Percentiles rank a stretch among this genome's conserved stretches.
These are phyloP conservation scores for Nakazawaea laoshanensis DNA, from an alignment of 805 yeast species.

Conservation along the genomic window DNA sequence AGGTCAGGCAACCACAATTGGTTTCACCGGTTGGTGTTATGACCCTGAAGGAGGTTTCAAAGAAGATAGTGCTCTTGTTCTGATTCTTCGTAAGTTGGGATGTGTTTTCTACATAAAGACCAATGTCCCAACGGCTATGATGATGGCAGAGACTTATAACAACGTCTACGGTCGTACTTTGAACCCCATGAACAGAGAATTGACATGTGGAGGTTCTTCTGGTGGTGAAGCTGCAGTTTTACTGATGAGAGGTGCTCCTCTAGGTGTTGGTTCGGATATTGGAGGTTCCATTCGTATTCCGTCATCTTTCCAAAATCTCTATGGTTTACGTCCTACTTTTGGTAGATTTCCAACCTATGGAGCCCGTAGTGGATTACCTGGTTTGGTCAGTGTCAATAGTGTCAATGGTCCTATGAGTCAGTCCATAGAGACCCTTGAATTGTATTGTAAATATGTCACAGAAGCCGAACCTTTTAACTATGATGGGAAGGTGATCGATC, in stretches of 20 bases:
- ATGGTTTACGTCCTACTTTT: conserved; percentile 34
- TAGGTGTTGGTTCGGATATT: conserved; percentile 49
- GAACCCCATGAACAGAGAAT: conserved; percentile 33
- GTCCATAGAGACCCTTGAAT: conserved; percentile 28
- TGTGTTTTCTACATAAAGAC: conserved; percentile 51
- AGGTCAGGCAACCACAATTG: conserved; percentile 42
- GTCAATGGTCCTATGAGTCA: conserved; percentile 41
- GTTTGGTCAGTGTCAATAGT: conserved; percentile 32
- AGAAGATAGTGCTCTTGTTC: conserved; percentile 30
- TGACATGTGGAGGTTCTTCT: conserved; percentile 45
- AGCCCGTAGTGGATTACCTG: conserved; percentile 23
- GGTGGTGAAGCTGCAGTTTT: conserved; percentile 47
- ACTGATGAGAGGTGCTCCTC: conserved; percentile 33
- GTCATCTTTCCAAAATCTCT: conserved; percentile 31
- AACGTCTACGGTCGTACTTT: conserved; percentile 36
- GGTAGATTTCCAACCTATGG: conserved; percentile 34
- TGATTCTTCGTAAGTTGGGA: conserved; percentile 33
- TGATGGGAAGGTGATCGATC: conserved; percentile 30
- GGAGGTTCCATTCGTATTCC: conserved; percentile 47
- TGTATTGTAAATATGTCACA: conserved; percentile 21
- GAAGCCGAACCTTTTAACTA: conserved; percentile 31
- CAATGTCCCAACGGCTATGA: conserved; percentile 41
- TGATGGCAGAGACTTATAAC: conserved; percentile 38
- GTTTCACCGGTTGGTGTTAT: conserved; percentile 35
- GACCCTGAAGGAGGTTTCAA: conserved; percentile 24